Base-by-base conservation (phyloP, 2,329 filamentous ascomycete species). In the Chaetomium globosum region DNA sequence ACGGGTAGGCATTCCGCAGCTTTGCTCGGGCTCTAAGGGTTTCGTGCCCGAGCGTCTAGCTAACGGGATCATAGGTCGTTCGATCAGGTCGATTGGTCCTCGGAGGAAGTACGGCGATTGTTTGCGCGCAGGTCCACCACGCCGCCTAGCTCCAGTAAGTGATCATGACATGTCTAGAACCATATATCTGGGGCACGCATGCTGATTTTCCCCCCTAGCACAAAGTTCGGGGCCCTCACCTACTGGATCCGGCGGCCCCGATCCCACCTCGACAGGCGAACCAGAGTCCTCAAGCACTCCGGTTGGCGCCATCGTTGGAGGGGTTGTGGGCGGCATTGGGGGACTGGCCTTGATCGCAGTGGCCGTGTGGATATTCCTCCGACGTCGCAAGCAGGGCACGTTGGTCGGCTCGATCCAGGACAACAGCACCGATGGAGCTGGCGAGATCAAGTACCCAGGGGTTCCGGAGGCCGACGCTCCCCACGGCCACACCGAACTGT, bases 321-420 rank as follows among this genome's bases (percentile, higher is more conserved):
- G 68, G 2, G 65, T 70, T 12, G 61, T 68, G n/a, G 68, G 68
- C 4, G 68, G 68, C 8, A 28, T 70, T 3, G 67, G 52, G 21
- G 62, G 51, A 1, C 9, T 67, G 5, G 67, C 59, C 0, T 39
- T 61, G 26, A 61, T 70, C 7, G 65, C 21, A 4, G 46, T 33
- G 13, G 39, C 64, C 1, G 63, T 59, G 23, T 70, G 65, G 63
- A 56, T 68, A 3, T 21, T 70, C 21, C 26, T 68, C n/a, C 64
- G 68, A 19, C 65, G 63, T 4, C 53, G 53, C 31, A 39, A n/a
- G n/a, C 16, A 49, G 31, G 6, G n/a, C 31, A 23, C 19, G 2
- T 6, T 21, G 19, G 53, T 33, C 23, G 53, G 53, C 1, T 36
- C 53, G 33, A 31, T 26, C n/a, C 53, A 36, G n/a, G 33, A 12